Evolutionary conservation across 345 rosid genomes (phyloP), one percentile per base, ranked within the genome.

Genomic region (Rubroshorea leprosula): DNA sequence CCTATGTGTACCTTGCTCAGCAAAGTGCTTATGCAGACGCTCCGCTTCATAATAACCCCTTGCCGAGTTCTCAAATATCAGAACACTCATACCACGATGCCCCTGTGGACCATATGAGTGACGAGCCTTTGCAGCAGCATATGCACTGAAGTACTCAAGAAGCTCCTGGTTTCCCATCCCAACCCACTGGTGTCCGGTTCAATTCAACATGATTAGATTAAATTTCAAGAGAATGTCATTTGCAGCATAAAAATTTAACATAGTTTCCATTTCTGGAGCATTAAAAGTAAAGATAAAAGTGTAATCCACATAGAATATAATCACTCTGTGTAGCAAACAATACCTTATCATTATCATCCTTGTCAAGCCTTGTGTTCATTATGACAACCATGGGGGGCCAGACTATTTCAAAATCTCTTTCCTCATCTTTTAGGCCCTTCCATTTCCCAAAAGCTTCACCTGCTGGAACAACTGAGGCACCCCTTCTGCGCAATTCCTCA

Each of bases 141-240:
- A 93, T 17, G 72, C 55, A 20, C 44, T 55, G 63, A 93, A 90
- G 70, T 63, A 89, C 2, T 89, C 90, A 58, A 89, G 71, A 38
- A 93, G 96, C 73, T 93, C 99, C 57, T 69, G 89, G 68, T 90
- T 93, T 24, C 97, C 99, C 97, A 93, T 93, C 45, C 97, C 99
- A 39, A 74, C 62, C 97, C 96, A 90, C 97, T 87, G 69, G 49
- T 67, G 73, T 20, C 23, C 53, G 55, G 60, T 19, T 52, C 26
- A 20, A 58, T n/a, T 26, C 13, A 51, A 55, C 55, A 29, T 23
- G 27, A 68, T 74, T 63, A 67, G 49, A 12, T 17, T n/a, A n/a
- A n/a, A n/a, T n/a, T n/a, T n/a, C 39, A 20, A 9, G 49, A 14
- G 23, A 46, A 23, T 2, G 12, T 47, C 16, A 8, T 19, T 29